Evolutionary conservation across 2,329 filamentous ascomycete genomes (phyloP).

Genomic region (Dothistroma septosporum): DNA sequence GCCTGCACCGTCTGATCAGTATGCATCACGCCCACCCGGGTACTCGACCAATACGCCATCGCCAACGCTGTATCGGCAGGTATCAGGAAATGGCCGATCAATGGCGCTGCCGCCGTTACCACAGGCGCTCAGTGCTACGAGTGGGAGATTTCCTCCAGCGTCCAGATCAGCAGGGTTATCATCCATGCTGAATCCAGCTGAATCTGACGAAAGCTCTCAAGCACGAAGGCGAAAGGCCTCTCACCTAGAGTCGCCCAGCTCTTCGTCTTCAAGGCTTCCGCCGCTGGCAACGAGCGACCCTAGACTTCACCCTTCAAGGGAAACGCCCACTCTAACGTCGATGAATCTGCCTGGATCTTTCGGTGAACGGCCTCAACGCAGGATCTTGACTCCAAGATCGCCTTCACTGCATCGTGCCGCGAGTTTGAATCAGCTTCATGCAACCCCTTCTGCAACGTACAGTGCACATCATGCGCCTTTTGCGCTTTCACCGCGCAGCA

Average conservation of each 20-base stretch:
- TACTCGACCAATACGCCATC: constrained; percentile 11
- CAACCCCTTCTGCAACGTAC: constrained; percentile 42
- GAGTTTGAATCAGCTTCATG: constrained; percentile 46
- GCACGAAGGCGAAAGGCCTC: constrained; percentile 41
- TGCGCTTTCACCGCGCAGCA: constrained; percentile 38
- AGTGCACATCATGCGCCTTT: constrained; percentile 50
- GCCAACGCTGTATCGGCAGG: constrained; percentile 14
- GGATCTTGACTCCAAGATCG: constrained; percentile 57
- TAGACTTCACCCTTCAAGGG: constrained; percentile 8
- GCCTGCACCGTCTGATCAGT: constrained; percentile 11
- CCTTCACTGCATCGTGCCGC: constrained; percentile 49
- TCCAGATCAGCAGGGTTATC: constrained; percentile 41
- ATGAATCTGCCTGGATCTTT: constrained; percentile 12
- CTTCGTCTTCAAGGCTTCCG: constrained; percentile 35
- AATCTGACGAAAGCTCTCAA: constrained; percentile 34
- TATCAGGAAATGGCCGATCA: constrained; percentile 17
- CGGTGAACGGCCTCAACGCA: constrained; percentile 32
- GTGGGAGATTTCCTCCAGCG: constrained; percentile 24
- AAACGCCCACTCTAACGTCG: constrained; percentile 24
- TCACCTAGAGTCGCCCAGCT: constrained; percentile 42
- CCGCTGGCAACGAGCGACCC: constrained; percentile 23
- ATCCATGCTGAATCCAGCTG: constrained; percentile 45
- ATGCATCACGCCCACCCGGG: constrained; percentile 9
- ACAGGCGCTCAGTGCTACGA: constrained; percentile 17
- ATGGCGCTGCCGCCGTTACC: constrained; percentile 34